Base-by-base conservation (phyloP, 2,329 filamentous ascomycete genomes). In the Beauveria bassiana region DNA sequence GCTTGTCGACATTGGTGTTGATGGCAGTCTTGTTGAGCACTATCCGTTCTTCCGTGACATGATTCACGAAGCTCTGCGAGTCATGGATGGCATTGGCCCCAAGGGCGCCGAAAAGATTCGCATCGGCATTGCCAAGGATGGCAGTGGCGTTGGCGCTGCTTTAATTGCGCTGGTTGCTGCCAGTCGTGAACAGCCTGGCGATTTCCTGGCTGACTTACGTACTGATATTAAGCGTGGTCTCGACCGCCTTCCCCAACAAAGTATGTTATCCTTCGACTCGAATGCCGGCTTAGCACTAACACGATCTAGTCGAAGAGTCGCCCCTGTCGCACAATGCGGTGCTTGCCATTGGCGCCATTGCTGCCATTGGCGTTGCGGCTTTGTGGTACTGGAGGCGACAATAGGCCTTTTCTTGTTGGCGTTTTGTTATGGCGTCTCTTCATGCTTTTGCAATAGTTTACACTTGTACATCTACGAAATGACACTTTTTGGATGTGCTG, bases 51-150 rank as follows among this genome's bases (percentile, higher is more conserved):
- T 97, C 77, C 87, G 95, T 66, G 87, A 89, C 61, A 89, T 95
- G 79, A 89, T 98, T 65, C 85, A 93, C 64, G 90, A 96, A 71
- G 90, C 90, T 7, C 80, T 98, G 63, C 79, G 86, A 55, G 86
- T 85, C 61, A 86, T 96, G 59, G 83, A 91, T 18, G 86, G 88
- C 64, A 89, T 98, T 68, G 93, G 93, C 5, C 77, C 80, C 51
- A 79, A 83, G 62, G 92, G 93, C 12, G 92, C 96, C 66, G 88
- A 90, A 77, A 90, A 87, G 75, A 90, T 99, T 66, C 84, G 91
- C 62, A 97, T 99, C 70, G 95, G 93, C 24, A 95, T 98, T 70
- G 95, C 95, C 64, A 97, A 96, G 81, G 95, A 99, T 72, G 95
- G 95, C 53, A 95, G 90, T 65, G 95, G 75, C 63, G 75, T 77